phyloP scores from a whole-genome alignment of 2,329 filamentous ascomycete species.

The Penicillium digitatum region DNA sequence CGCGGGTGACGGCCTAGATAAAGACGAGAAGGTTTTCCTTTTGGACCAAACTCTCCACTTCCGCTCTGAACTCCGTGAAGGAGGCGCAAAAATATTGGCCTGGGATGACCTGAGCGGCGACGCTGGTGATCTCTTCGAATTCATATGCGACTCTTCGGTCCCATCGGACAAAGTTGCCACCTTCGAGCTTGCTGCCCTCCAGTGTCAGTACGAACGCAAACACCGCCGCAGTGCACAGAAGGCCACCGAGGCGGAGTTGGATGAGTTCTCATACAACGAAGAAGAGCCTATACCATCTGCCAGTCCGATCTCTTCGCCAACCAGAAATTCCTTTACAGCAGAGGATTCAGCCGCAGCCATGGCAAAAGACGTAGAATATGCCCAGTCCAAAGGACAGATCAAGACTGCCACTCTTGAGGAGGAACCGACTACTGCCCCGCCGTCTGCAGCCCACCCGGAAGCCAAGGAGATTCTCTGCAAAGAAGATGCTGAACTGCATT shows the following conservation, averaged over 20 bases:
- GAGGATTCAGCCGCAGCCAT: constrained; percentile 43
- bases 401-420: constrained; percentile 39
- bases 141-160: constrained; percentile 79
- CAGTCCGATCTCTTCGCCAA: constrained; percentile 53
- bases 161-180: constrained; percentile 67
- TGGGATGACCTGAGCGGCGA: constrained; percentile 96
- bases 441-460: constrained; percentile 60
- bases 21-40: constrained; percentile 95
- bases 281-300: constrained; percentile 59
- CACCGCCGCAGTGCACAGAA: constrained; percentile 75
- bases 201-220: constrained; percentile 98
- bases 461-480: constrained; percentile 68
- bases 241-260: constrained; percentile 75
- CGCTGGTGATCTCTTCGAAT: constrained; percentile 92
- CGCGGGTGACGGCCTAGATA: constrained; percentile 73
- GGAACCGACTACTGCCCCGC: constrained; percentile 57
- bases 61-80: constrained; percentile 74
- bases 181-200: constrained; percentile 76
- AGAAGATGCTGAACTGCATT: constrained; percentile 78
- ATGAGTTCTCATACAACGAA: constrained; percentile 73
- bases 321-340: constrained; percentile 34
- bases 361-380: constrained; percentile 45
- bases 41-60: constrained; percentile 91
- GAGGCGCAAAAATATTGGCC: constrained; percentile 79
- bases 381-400: constrained; percentile 40